A percentile compares a stretch with the other conserved stretches of the same genome.
Conservation (phyloP, 352 stramenopile species). For the Globisporangium takayamanum region DNA sequence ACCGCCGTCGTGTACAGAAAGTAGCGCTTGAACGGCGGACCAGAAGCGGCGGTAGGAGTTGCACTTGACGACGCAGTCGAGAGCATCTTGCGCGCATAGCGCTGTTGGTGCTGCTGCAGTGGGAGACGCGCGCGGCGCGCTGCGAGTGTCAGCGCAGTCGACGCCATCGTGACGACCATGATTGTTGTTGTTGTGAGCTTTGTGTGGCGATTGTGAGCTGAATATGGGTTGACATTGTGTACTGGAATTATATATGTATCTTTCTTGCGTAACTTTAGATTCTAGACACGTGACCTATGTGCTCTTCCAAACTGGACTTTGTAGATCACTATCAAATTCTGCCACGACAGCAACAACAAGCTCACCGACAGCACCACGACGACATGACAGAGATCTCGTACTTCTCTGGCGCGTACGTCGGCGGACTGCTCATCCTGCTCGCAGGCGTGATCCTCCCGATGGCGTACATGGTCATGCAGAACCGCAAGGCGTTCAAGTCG, state of each 20-base stretch:
- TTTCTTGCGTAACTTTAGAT: neutral
- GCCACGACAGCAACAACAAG: neutral
- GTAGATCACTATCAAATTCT: neutral
- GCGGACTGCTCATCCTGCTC: conserved; percentile 60
- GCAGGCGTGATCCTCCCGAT: conserved; percentile 67
- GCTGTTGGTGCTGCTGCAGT: neutral
- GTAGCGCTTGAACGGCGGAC: conserved; percentile 59
- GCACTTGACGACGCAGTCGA: conserved; percentile 6
- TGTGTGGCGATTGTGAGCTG: neutral
- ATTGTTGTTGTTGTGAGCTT: neutral
- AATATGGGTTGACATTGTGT: neutral
- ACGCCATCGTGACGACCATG: neutral
- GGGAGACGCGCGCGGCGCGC: neutral
- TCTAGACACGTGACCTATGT: neutral
- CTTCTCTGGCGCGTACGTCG: conserved; percentile 58
- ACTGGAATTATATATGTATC: no score
- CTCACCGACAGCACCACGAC: neutral
- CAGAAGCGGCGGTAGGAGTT: conserved; percentile 3
- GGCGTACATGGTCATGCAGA: conserved; percentile 84
- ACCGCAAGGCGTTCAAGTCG: conserved; percentile 85
- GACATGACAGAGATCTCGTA: conserved; percentile 52
- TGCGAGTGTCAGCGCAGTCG: neutral
- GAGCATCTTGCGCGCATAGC: conserved; percentile 10
- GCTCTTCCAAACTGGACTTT: neutral
- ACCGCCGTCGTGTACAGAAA: conserved; percentile 72